phyloP scores from a whole-genome alignment of 140 eudicot species.

The Oenanthe javanica region DNA sequence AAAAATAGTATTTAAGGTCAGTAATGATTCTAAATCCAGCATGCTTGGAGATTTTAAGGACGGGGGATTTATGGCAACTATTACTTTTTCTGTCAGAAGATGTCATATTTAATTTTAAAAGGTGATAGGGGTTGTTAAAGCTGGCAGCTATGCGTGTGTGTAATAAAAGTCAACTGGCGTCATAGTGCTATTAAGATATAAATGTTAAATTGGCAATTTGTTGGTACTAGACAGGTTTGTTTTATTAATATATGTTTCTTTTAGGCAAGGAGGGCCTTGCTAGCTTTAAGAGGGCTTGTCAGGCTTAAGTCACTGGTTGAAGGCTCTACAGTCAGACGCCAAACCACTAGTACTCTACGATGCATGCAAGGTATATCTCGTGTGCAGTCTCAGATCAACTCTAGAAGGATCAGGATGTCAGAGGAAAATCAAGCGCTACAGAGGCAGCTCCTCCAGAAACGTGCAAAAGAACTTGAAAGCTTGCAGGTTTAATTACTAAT shows the following conservation, averaged over 20 bases:
- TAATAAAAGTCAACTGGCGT: background rate
- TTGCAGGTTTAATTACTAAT: constrained; percentile 30
- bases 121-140: background rate
- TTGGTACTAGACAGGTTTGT: background rate
- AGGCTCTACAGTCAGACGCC: constrained; percentile 56
- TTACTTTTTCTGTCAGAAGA: background rate
- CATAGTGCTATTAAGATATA: background rate
- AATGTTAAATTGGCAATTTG: background rate
- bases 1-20: background rate
- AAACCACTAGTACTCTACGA: constrained; percentile 58
- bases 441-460: constrained; percentile 57
- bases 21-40: background rate
- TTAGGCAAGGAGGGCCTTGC: constrained; percentile 63
- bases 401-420: constrained; percentile 60
- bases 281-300: constrained; percentile 70
- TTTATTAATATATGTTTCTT: background rate
- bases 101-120: background rate
- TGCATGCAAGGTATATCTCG: constrained; percentile 64
- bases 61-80: background rate
- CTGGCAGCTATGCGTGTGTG: background rate
- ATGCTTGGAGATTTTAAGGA: background rate
- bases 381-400: constrained; percentile 64
- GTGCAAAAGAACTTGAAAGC: constrained; percentile 55
- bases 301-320: constrained; percentile 58
- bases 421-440: constrained; percentile 77